Base-by-base conservation (phyloP, 2,329 filamentous ascomycete species). In the Sphaerulina musiva region DNA sequence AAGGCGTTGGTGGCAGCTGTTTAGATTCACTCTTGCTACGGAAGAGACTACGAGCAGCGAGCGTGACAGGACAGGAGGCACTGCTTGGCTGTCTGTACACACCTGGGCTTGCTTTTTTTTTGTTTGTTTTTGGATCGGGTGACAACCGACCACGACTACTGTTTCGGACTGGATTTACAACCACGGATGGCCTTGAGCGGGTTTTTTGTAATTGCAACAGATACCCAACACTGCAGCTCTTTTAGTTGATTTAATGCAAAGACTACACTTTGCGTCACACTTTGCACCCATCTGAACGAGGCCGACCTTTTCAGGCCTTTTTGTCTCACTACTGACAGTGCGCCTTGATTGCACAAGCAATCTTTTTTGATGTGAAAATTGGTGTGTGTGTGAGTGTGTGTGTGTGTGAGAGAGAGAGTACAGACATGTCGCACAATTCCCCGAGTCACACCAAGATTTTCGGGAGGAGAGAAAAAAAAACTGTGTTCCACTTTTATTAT, bases 1-100 rank as follows among this genome's bases (percentile, higher is more conserved):
- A 48, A 43, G 58, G 58, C 50, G 55, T 59, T n/a, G n/a, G n/a
- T 59, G 52, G 50, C 14, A 43, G 50, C 34, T 46, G 17, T 52
- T 32, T 47, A 43, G 17, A 51, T 50, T 41, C 45, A 39, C 32
- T 43, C 41, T 10, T 14, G 12, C 14, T 20, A 43, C 14, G n/a
- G 48, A 44, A 41, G 20, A 40, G 20, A 51, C 10, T 11, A 26
- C 29, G 39, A 31, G 32, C 39, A 44, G 10, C 29, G 40, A n/a
- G 31, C 11, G 47, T 51, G 48, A 32, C 26, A 26, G 14, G 44
- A 53, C 17, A 23, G 48, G 40, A 45, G 45, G 14, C 40, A 44
- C 41, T 44, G 10, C 20, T 44, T 8, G 34, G 34, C 34, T 36
- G 34, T 6, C 20, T 26, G 23, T 26, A 20, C 11, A 23, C n/a